These are phyloP conservation scores for Colletotrichum karsti DNA, from an alignment of 2,329 filamentous ascomycete species.

Conservation along the genomic window DNA sequence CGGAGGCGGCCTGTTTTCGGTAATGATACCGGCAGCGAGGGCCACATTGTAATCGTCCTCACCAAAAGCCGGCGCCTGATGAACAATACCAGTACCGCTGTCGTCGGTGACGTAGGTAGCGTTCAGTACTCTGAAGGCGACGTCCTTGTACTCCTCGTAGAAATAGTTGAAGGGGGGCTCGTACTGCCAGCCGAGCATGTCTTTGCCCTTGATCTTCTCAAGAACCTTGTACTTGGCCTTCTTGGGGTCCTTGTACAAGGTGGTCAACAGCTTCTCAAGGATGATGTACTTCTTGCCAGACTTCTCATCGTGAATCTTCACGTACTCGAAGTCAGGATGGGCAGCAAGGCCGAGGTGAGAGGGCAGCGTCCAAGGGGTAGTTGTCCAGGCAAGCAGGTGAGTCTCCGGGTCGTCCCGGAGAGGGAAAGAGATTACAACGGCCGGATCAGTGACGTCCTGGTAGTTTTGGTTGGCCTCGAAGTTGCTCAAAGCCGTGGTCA, in stretches of 20 bases:
- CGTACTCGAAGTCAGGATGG: slow-evolving; percentile 85
- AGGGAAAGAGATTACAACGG: slow-evolving; percentile 88
- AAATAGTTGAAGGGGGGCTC: slow-evolving; percentile 91
- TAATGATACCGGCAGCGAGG: slow-evolving; percentile 79
- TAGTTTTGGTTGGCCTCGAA: slow-evolving; percentile 95
- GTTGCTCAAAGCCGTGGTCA: slow-evolving; percentile 67
- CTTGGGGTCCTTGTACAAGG: slow-evolving; percentile 93
- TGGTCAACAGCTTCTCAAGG: slow-evolving; percentile 81
- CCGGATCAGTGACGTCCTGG: slow-evolving; percentile 90
- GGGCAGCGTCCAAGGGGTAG: slow-evolving; percentile 86
- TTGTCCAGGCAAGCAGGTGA: slow-evolving; percentile 86
- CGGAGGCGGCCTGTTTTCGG: slow-evolving; percentile 79
- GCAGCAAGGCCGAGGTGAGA: slow-evolving; percentile 81
- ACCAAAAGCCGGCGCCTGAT: slow-evolving; percentile 93
- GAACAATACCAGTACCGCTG: slow-evolving; percentile 92
- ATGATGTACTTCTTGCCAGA: slow-evolving; percentile 87
- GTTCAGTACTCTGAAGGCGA: slow-evolving; percentile 83
- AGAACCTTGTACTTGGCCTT: slow-evolving; percentile 92
- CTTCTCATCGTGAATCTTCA: slow-evolving; percentile 85
- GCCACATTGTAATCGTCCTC: slow-evolving; percentile 95
- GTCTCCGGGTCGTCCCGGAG: slow-evolving; percentile 80
- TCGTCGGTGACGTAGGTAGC: slow-evolving; percentile 89
- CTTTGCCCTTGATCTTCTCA: slow-evolving; percentile 80
- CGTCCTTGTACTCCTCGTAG: slow-evolving; percentile 86
- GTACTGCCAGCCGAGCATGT: slow-evolving; percentile 90